Evolutionary conservation across 2,329 filamentous ascomycete genomes (phyloP).

Genomic region (Bipolaris zeicola): DNA sequence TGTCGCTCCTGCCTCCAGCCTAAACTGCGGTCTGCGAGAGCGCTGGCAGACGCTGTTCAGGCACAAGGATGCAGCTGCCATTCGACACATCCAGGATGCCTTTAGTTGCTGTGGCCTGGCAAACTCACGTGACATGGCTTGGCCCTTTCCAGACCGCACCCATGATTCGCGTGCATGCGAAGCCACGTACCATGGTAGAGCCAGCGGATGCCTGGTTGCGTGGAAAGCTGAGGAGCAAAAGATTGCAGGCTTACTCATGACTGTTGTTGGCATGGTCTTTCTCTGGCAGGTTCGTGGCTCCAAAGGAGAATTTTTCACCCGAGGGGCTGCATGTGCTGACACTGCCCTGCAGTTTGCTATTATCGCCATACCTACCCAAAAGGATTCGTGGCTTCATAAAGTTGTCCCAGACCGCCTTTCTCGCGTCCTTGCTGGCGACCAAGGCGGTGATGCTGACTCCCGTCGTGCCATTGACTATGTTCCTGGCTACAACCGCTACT

Average conservation of each 20-base stretch:
- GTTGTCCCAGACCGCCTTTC: conserved; percentile 41
- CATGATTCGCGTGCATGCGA: conserved; percentile 51
- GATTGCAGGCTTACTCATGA: conserved; percentile 61
- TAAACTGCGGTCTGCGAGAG: conserved; percentile 62
- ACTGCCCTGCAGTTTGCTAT: conserved; percentile 32
- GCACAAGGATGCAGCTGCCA: conserved; percentile 56
- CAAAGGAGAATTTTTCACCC: not conserved
- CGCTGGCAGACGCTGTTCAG: conserved; percentile 63
- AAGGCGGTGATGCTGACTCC: conserved; percentile 26
- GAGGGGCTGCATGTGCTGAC: conserved; percentile 1
- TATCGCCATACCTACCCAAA: conserved; percentile 37
- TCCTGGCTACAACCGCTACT: conserved; percentile 37
- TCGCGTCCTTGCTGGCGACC: conserved; percentile 39
- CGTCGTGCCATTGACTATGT: conserved; percentile 38
- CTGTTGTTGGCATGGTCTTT: conserved; percentile 50
- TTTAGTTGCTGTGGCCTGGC: conserved; percentile 71
- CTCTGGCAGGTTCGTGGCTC: conserved; percentile 38
- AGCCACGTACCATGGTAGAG: conserved; percentile 53
- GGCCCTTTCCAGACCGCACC: conserved; percentile 60
- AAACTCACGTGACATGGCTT: conserved; percentile 63
- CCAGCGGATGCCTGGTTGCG: conserved; percentile 56
- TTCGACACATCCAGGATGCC: conserved; percentile 67
- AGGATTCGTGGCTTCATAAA: conserved; percentile 40
- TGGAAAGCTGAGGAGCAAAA: conserved; percentile 64
- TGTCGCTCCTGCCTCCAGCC: conserved; percentile 44